Evolutionary conservation across 352 stramenopile genomes (phyloP), one percentile per base, ranked within the genome.

Genomic region (Phytophthora sp.): DNA sequence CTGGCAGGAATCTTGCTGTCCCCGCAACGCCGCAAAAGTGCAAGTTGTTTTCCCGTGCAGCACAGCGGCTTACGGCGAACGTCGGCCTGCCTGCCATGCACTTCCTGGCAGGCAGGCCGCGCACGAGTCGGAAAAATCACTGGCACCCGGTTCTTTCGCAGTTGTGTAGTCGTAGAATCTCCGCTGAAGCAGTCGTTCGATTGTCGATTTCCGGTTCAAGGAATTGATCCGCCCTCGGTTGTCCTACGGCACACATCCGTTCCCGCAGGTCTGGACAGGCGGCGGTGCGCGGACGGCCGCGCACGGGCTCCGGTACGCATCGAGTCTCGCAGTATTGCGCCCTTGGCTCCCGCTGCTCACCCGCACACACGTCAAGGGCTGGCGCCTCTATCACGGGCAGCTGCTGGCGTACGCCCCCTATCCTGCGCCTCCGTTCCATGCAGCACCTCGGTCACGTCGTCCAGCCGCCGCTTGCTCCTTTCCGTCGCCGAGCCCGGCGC

Each of bases 381-480:
- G 35, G n/a, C 24, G 28, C 10, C 59, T 67, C 50, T 72, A 58
- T 72, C 54, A 72, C 62, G n/a, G 23, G 56, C 62, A 72, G 52
- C 46, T 67, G 63, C 49, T 62, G 41, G 31, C 35, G 28, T 44
- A 45, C 30, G 30, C 46, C 15, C 52, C 53, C 61, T 64, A 65
- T 60, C 54, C 38, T 53, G 39, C 32, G 38, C 32, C 57, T 66
- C 38, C 57, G 35, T n/a, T 68, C 57, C 58, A 52, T 66, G 49
- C 49, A 45, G 58, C 58, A 50, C 48, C 48, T 53, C 39, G 43
- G 56, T 17, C 34, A 52, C 52, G 54, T 63, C 60, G 60, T 69
- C 37, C 44, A 64, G 45, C 60, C 53, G 60, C 27, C 3, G 24
- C 27, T 34, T 42, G 43, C 46, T 54, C 38, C 43, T 38, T 31